Conservation (phyloP, 2,329 filamentous ascomycete species). For the Pezicula neosporulosa region DNA sequence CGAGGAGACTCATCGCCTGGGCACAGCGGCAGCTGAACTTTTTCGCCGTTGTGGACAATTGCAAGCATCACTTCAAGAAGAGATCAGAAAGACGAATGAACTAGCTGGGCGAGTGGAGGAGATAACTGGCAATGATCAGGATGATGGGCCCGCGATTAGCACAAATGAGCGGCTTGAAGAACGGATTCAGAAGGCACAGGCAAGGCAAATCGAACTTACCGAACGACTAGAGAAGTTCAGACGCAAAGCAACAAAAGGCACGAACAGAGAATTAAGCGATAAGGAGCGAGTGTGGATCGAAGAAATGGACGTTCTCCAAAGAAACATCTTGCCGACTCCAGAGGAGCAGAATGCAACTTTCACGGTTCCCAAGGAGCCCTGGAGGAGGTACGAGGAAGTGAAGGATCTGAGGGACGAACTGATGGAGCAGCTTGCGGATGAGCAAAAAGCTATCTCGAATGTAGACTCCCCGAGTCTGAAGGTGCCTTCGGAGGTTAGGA, state of each 20-base stretch:
- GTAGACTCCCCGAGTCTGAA: constrained; percentile 14
- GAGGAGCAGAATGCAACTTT: constrained; percentile 7
- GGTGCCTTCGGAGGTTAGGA: constrained; percentile 58
- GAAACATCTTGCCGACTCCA: constrained; percentile 25
- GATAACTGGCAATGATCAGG: constrained; percentile 57
- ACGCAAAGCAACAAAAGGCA: constrained; percentile 44
- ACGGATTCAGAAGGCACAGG: constrained; percentile 50
- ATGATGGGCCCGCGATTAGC: constrained; percentile 42
- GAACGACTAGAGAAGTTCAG: constrained; percentile 58
- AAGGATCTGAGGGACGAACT: constrained; percentile 51
- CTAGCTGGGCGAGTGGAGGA: constrained; percentile 64
- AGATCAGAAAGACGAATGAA: constrained; percentile 63
- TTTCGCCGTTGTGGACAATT: constrained; percentile 69
- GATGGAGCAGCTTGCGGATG: constrained; percentile 33
- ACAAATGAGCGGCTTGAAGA: constrained; percentile 56
- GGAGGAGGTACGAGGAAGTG: constrained; percentile 56
- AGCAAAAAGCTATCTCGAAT: constrained; percentile 10
- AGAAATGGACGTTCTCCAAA: constrained; percentile 45
- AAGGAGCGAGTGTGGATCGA: constrained; percentile 57
- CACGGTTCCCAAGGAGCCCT: constrained; percentile 38
- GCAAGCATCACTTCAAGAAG: constrained; percentile 63
- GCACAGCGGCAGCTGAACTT: constrained; percentile 67
- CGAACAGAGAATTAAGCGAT: constrained; percentile 52
- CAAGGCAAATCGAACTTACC: constrained; percentile 53
- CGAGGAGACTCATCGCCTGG: constrained; percentile 65